Evolutionary conservation across 2,329 filamentous ascomycete genomes (phyloP).

Genomic region (Biscogniauxia sp.): DNA sequence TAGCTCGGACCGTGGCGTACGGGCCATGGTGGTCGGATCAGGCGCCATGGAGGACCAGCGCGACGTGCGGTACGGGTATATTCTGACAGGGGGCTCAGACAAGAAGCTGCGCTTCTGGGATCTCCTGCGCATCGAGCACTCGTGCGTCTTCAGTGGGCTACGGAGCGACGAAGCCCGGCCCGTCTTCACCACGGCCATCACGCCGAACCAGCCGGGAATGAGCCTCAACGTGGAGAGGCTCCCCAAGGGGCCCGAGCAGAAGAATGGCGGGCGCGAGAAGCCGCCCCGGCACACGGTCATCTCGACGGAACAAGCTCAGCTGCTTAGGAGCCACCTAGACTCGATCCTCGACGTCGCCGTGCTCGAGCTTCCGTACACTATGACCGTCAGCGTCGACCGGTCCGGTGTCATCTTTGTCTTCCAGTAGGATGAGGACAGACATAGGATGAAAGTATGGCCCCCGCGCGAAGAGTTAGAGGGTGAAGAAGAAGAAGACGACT

Average conservation of each 20-base stretch:
- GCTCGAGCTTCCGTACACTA: constrained; percentile 84
- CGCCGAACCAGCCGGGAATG: constrained; percentile 45
- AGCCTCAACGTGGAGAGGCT: constrained; percentile 65
- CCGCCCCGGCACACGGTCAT: constrained; percentile 79
- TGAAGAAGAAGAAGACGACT: too few species aligned
- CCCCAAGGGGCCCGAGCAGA: constrained; percentile 36
- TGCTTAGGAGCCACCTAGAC: constrained; percentile 85
- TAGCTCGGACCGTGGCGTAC: constrained; percentile 64
- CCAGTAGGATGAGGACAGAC: constrained; percentile 23
- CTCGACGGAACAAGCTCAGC: constrained; percentile 79
- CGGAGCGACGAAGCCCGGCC: constrained; percentile 67
- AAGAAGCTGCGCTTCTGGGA: constrained; percentile 96
- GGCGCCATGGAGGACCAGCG: constrained; percentile 68
- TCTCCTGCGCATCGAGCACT: constrained; percentile 72
- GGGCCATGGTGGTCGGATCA: constrained; percentile 70
- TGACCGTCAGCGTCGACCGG: constrained; percentile 88
- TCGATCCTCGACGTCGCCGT: constrained; percentile 84
- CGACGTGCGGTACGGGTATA: constrained; percentile 75
- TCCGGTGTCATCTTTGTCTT: constrained; percentile 88
- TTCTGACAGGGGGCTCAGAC: constrained; percentile 85
- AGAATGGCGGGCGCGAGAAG: constrained; percentile 34
- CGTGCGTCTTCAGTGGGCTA: constrained; percentile 76
- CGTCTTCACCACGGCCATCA: constrained; percentile 63
- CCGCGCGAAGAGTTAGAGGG: too few species aligned
- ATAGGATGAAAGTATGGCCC: too few species aligned